A percentile compares a stretch with the other conserved stretches of the same genome.
Evolutionary conservation across 352 stramenopile species (phyloP).

Genomic region (Pythium folliculosum): DNA sequence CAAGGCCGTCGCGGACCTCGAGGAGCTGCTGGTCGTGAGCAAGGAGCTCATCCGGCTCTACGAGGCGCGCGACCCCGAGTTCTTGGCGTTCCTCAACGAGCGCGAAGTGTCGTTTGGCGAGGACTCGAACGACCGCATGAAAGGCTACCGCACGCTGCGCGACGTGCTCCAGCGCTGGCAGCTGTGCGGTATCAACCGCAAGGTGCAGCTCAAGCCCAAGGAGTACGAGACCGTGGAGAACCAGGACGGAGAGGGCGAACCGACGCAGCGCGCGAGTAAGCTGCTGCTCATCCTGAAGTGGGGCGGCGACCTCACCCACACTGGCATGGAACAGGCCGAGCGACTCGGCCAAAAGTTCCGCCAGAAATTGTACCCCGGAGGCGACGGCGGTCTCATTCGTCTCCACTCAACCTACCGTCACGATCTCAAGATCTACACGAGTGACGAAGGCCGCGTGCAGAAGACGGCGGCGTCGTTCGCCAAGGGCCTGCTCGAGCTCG

Average conservation of each 20-base stretch:
- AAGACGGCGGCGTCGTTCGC: slow-evolving; percentile 99
- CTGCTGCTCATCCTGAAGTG: slow-evolving; percentile 99
- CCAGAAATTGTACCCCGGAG: slow-evolving; percentile 89
- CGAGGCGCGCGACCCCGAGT: slow-evolving; percentile 57
- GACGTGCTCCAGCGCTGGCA: slow-evolving; percentile 97
- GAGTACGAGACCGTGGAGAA: slow-evolving; percentile 41
- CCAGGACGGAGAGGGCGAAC: slow-evolving; percentile 28
- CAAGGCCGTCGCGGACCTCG: slow-evolving; percentile 80
- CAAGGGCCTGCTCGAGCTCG: slow-evolving; percentile 98
- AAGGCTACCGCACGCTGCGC: slow-evolving; percentile 86
- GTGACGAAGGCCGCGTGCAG: slow-evolving; percentile 99
- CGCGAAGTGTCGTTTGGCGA: slow-evolving; percentile 57
- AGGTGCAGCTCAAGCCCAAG: slow-evolving; percentile 94
- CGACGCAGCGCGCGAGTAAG: slow-evolving; percentile 72
- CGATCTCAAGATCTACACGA: slow-evolving; percentile 99
- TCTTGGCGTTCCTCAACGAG: slow-evolving; percentile 69
- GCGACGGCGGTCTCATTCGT: slow-evolving; percentile 95
- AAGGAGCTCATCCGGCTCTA: slow-evolving; percentile 73
- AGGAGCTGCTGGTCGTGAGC: slow-evolving; percentile 76
- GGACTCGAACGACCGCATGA: slow-evolving; percentile 73
- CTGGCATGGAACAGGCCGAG: slow-evolving; percentile 96
- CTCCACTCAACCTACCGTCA: slow-evolving; percentile 99
- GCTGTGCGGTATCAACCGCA: slow-evolving; percentile 97
- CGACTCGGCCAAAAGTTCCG: slow-evolving; percentile 91
- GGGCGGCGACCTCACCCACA: slow-evolving; percentile 98